A percentile compares a stretch with the other conserved stretches of the same genome.
Conservation (phyloP, 495 filamentous ascomycete genomes). For the Podospora pseudoanserina region DNA sequence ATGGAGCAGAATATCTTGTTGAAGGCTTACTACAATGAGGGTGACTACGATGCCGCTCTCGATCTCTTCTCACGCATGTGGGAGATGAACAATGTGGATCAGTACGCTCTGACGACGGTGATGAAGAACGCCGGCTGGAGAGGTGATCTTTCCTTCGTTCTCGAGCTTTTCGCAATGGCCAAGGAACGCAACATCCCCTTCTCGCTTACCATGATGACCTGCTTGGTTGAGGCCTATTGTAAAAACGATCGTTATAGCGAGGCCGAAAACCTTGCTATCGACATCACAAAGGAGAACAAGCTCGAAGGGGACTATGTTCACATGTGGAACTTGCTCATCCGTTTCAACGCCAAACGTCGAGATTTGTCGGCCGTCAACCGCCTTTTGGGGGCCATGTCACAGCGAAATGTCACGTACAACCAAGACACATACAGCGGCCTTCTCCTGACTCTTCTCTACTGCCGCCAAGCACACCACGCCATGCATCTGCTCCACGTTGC, state of each 20-base stretch:
- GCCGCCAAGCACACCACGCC: slow-evolving; percentile 61
- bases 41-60: slow-evolving; percentile 62
- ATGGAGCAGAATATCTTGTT: slow-evolving; percentile 74
- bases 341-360: slow-evolving; percentile 60
- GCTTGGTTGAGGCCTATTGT: slow-evolving; percentile 66
- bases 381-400: slow-evolving; percentile 60
- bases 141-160: slow-evolving; percentile 68
- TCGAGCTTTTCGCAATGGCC: slow-evolving; percentile 59
- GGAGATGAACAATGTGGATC: slow-evolving; percentile 46
- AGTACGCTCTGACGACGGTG: slow-evolving; percentile 63
- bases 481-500: slow-evolving; percentile 58
- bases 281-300: slow-evolving; percentile 38
- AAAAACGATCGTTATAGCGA: slow-evolving; percentile 53
- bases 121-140: slow-evolving; percentile 67
- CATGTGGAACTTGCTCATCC: slow-evolving; percentile 78
- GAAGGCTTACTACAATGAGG: slow-evolving; percentile 60
- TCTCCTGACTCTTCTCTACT: slow-evolving; percentile 63
- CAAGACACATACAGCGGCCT: slow-evolving; percentile 69
- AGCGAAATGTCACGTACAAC: slow-evolving; percentile 56
- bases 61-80: slow-evolving; percentile 56
- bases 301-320: slow-evolving; percentile 43
- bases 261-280: slow-evolving; percentile 58
- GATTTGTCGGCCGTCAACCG: slow-evolving; percentile 59
- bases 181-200: slow-evolving; percentile 39
- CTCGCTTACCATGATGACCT: slow-evolving; percentile 53